A percentile compares a stretch with the other conserved stretches of the same genome.
phyloP scores from a whole-genome alignment of 176 grass and related monocot species.

The Musa beccarii region DNA sequence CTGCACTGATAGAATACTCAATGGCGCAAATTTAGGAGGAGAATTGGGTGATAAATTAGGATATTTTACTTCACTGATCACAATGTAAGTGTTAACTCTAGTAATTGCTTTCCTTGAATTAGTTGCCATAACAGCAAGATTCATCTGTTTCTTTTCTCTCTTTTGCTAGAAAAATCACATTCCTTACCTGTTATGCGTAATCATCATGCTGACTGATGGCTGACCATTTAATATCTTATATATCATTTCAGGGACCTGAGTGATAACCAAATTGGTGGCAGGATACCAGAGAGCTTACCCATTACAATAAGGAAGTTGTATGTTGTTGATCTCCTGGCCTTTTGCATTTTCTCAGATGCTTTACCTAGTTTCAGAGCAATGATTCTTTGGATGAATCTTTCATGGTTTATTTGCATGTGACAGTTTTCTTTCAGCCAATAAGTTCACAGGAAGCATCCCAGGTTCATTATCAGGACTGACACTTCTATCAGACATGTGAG shows the following conservation, averaged over 20 bases:
- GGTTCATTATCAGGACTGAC: conserved; percentile 4
- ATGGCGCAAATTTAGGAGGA: conserved; percentile 70
- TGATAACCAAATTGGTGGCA: conserved; percentile 76
- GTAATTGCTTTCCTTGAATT: not conserved
- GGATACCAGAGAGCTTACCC: conserved; percentile 73
- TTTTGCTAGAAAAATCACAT: not conserved
- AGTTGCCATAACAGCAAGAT: not conserved
- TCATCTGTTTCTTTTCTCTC: not conserved
- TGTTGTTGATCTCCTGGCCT: not conserved
- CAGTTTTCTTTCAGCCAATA: conserved; percentile 23
- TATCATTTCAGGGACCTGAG: conserved; percentile 62
- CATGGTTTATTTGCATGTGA: not conserved
- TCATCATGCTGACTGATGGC: not conserved
- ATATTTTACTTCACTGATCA: conserved; percentile 65
- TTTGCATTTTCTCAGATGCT: not conserved
- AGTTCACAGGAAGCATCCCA: conserved; percentile 21
- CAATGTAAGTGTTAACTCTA: conserved; percentile 34
- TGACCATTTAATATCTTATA: not conserved
- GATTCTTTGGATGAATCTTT: not conserved
- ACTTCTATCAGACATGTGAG: conserved; percentile 18
- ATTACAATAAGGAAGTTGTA: conserved; percentile 28
- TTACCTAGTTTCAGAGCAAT: not conserved
- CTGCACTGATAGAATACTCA: conserved; percentile 31
- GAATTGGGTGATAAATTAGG: conserved; percentile 45
- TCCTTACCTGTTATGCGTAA: not conserved